Conservation (phyloP, 306 rosid genomes). For the Herpetospermum pedunculosum region DNA sequence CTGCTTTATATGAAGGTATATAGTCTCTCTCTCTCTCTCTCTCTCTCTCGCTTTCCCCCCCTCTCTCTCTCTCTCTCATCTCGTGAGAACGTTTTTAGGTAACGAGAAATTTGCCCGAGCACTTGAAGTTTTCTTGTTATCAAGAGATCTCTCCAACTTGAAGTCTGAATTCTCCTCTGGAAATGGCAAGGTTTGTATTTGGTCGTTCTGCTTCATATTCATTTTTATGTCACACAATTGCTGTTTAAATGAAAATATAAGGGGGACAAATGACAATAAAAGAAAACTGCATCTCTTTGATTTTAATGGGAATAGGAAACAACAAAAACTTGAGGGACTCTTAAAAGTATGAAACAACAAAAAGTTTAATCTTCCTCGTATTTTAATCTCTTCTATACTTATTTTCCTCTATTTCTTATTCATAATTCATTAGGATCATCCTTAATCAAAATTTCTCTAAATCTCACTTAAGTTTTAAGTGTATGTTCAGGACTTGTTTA, state of each 20-base stretch:
- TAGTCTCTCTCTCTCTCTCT: not conserved
- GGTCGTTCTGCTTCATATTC: not conserved
- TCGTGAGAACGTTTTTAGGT: conserved; percentile 31
- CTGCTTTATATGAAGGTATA: conserved; percentile 37
- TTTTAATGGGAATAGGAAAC: not conserved
- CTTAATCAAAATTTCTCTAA: not conserved
- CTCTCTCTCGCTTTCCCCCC: not conserved
- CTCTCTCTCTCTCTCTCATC: not conserved
- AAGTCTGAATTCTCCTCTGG: conserved; percentile 58
- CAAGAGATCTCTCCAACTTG: conserved; percentile 64
- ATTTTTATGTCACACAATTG: not conserved
- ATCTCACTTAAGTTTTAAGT: too few relatives aligned
- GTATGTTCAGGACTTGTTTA: not conserved
- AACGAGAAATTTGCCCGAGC: conserved; percentile 30
- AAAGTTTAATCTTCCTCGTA: too few relatives aligned
- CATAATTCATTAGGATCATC: too few relatives aligned
- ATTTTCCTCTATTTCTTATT: too few relatives aligned
- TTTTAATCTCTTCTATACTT: too few relatives aligned
- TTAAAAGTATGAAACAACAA: not conserved
- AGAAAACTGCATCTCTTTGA: not conserved
- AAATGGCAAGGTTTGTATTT: conserved; percentile 59
- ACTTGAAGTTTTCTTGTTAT: conserved; percentile 45
- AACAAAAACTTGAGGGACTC: not conserved
- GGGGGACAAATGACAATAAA: not conserved
- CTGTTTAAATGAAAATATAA: not conserved